Base-by-base conservation (phyloP, 78 protist genomes). In the Dictyostelium firmibasis region DNA sequence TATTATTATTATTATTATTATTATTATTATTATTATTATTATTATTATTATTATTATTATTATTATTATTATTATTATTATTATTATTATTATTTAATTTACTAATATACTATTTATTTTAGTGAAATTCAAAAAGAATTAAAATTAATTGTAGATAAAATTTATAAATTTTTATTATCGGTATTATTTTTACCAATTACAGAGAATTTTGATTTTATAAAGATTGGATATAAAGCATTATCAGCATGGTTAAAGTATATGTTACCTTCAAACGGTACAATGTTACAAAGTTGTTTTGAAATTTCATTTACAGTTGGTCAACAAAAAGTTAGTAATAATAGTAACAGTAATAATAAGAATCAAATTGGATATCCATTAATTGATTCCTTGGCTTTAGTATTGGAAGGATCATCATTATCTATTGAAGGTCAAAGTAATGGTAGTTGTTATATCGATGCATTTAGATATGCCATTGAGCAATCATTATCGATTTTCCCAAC, bases 161-260 rank as follows among this genome's bases (percentile, higher is more conserved):
- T 89, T 23, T 81, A 78, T 35, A 41, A 70, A 20, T 89, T 70
- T 43, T 35, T 89, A 35, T 69, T 89, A 77, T 11, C 64, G 2
- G 43, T 84, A 14, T 41, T 84, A 27, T 33, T 33, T 18, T 35
- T 60, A 23, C 57, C 82, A 23, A 25, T 29, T 41, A n/a, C 1
- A 2, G 41, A 70, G 23, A n/a, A 85, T 31, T 16, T n/a, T 13
- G 78, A 79, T 10, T 38, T 41, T 13, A 50, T 81, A 43, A 89
- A 89, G 87, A 27, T 89, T 62, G 33, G 57, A 23, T 76, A 44
- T 81, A 57, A 69, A 20, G 79, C 94, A 11, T 43, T 76, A 23
- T 36, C 84, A 14, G 36, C 23, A 1, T 89, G 94, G 94, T 60
- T 81, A 25, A 29, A 29, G 20, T 89, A 81, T 38, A 47, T 89